A percentile compares a stretch with the other conserved stretches of the same genome.
Conservation (phyloP, 2,329 filamentous ascomycete genomes). For the Fusarium nodosum region DNA sequence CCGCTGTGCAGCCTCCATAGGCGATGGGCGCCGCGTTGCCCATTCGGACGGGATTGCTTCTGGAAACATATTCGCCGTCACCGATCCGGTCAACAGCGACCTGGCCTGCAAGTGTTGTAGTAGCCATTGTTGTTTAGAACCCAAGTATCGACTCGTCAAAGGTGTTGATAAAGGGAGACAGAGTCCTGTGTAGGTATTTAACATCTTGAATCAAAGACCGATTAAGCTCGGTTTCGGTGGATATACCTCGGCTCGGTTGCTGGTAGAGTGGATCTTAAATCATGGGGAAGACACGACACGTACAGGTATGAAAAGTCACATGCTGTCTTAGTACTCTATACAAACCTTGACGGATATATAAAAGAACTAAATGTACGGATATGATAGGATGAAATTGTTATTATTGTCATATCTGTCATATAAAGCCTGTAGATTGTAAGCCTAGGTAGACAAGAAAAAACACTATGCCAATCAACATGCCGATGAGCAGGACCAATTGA, state of each 20-base stretch:
- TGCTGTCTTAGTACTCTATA: not conserved
- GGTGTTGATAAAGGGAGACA: not conserved
- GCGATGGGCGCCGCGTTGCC: constrained; percentile 55
- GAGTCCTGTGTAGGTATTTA: not conserved
- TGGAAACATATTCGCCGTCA: constrained; percentile 48
- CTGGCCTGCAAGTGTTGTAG: constrained; percentile 32
- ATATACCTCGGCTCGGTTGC: constrained; percentile 22
- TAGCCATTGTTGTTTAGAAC: constrained; percentile 10
- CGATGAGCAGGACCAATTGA: not conserved
- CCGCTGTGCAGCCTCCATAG: constrained; percentile 62
- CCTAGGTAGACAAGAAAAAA: not conserved
- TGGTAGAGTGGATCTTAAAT: not conserved
- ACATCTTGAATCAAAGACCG: not conserved
- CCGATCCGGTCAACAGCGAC: constrained; percentile 43
- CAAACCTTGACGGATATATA: not conserved
- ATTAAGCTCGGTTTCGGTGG: constrained; percentile 18
- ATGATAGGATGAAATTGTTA: rapidly evolving
- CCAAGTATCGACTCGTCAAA: not conserved
- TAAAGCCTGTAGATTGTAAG: no score
- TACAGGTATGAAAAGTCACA: not conserved
- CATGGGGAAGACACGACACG: not conserved
- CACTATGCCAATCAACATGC: not conserved
- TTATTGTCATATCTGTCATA: rapidly evolving
- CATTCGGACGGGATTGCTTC: constrained; percentile 49
- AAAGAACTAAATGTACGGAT: not conserved